These are phyloP conservation scores for Allomyces arbusculus DNA, from an alignment of 192 early-diverging fungal species.

Conservation along the genomic window DNA sequence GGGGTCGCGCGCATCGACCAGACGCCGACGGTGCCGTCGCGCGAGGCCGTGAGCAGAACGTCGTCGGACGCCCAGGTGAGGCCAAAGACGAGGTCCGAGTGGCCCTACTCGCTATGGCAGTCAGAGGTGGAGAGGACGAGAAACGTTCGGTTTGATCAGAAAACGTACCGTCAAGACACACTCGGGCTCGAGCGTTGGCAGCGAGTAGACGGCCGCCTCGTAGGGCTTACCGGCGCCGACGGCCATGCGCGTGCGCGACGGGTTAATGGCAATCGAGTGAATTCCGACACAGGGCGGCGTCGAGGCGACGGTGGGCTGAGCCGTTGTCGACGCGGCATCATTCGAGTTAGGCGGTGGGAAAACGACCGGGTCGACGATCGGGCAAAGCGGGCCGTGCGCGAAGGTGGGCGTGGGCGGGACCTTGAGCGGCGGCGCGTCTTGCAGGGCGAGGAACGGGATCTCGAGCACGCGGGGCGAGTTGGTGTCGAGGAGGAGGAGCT, in stretches of 20 bases:
- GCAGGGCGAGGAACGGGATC: too few relatives aligned
- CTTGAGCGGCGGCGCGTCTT: too few relatives aligned
- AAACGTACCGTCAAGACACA: background rate
- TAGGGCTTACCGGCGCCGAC: slow-evolving; percentile 19
- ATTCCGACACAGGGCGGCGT: slow-evolving; percentile 9
- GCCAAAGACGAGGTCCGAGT: slow-evolving; percentile 31
- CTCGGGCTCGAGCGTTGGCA: background rate
- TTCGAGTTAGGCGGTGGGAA: too few relatives aligned
- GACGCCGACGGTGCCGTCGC: slow-evolving; percentile 14
- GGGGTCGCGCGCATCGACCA: slow-evolving; percentile 9
- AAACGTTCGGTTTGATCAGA: too few relatives aligned
- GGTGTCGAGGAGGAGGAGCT: too few relatives aligned
- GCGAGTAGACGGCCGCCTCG: slow-evolving; percentile 7
- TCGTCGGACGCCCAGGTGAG: slow-evolving; percentile 18
- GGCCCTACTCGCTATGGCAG: slow-evolving; percentile 18
- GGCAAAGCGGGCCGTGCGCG: too few relatives aligned
- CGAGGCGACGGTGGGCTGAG: too few relatives aligned
- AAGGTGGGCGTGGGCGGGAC: too few relatives aligned
- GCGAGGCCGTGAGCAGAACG: slow-evolving; percentile 18
- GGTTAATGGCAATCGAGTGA: slow-evolving; percentile 26
- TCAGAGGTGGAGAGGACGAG: slow-evolving; percentile 13
- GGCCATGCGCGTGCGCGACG: slow-evolving; percentile 22
- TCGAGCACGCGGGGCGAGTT: too few relatives aligned
- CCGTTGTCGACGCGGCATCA: too few relatives aligned
- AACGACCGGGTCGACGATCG: too few relatives aligned